Conservation (phyloP, 2,329 filamentous ascomycete species). For the Ophiostoma ips region DNA sequence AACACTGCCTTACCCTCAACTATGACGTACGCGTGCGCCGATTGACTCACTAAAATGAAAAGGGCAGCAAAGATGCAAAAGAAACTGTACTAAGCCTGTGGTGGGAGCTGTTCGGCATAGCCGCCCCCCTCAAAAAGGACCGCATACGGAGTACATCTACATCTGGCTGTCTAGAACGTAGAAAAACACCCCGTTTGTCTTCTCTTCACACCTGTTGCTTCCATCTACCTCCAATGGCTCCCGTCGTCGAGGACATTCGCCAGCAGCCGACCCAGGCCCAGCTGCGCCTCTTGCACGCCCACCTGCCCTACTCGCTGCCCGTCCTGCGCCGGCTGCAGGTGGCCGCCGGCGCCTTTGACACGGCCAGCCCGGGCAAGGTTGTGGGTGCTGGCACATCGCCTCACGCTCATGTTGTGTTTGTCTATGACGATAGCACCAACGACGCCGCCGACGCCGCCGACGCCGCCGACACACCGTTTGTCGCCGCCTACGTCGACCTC, state of each 20-base stretch:
- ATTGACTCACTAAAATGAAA: too few relatives aligned
- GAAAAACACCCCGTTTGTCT: too few relatives aligned
- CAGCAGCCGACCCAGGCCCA: conserved; percentile 20
- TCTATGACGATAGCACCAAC: conserved; percentile 13
- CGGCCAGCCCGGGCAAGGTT: conserved; percentile 18
- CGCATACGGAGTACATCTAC: too few relatives aligned
- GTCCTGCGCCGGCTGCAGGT: conserved; percentile 51
- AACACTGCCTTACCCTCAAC: too few relatives aligned
- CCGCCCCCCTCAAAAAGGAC: too few relatives aligned
- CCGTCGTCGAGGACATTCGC: conserved; percentile 14
- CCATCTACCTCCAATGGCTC: not conserved
- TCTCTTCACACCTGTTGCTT: too few relatives aligned
- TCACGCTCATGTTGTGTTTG: conserved; percentile 29
- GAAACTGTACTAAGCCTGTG: too few relatives aligned
- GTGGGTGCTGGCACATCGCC: conserved; percentile 27
- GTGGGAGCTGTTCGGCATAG: too few relatives aligned
- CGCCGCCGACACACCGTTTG: conserved; percentile 24
- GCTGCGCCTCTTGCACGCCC: conserved; percentile 31
- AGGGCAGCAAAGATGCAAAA: too few relatives aligned
- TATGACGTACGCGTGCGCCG: too few relatives aligned
- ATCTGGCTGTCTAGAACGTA: too few relatives aligned
- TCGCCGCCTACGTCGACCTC: conserved; percentile 47
- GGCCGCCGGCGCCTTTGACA: conserved; percentile 10
- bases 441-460: not conserved
- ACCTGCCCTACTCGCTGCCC: conserved; percentile 45